Evolutionary conservation across 495 filamentous ascomycete genomes (phyloP).

Genomic region (Hypoxylon fuscum): DNA sequence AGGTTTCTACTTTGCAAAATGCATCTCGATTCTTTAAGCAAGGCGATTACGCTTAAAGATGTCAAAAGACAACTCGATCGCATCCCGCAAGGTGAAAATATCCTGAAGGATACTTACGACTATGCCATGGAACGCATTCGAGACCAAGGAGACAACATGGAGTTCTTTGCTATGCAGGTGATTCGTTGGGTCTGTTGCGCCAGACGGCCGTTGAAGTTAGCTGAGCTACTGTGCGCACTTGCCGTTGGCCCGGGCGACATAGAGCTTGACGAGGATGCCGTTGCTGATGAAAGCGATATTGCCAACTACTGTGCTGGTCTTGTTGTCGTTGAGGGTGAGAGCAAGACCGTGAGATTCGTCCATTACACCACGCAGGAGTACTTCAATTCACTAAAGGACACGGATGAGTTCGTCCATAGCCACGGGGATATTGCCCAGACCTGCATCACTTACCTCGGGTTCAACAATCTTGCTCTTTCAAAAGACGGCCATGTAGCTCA

Average conservation of each 20-base stretch:
- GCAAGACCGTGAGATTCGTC: constrained; percentile 44
- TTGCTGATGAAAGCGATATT: constrained; percentile 39
- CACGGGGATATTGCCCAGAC: constrained; percentile 40
- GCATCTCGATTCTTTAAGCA: constrained; percentile 49
- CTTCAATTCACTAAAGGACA: constrained; percentile 41
- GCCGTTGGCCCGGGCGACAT: constrained; percentile 35
- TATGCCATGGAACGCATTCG: constrained; percentile 53
- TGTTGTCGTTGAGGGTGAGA: constrained; percentile 47
- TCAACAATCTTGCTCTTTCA: constrained; percentile 28
- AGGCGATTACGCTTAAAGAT: constrained; percentile 45
- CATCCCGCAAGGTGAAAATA: constrained; percentile 36
- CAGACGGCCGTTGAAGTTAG: constrained; percentile 32
- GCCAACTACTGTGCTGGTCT: constrained; percentile 47
- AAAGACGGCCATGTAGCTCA: constrained; percentile 22
- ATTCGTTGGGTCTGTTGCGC: constrained; percentile 46
- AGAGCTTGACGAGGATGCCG: constrained; percentile 42
- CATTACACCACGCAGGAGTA: constrained; percentile 49
- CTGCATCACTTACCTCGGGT: constrained; percentile 45
- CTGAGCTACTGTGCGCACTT: constrained; percentile 50
- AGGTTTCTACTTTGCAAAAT: constrained; percentile 56
- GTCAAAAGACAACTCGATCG: constrained; percentile 38
- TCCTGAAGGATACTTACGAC: constrained; percentile 47
- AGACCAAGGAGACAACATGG: constrained; percentile 38
- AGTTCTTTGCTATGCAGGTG: constrained; percentile 41
- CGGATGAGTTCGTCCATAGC: constrained; percentile 37